Percentiles rank a stretch among this genome's conserved stretches.
Evolutionary conservation across 2,329 filamentous ascomycete genomes (phyloP).

Genomic region (Westerdykella ornata): DNA sequence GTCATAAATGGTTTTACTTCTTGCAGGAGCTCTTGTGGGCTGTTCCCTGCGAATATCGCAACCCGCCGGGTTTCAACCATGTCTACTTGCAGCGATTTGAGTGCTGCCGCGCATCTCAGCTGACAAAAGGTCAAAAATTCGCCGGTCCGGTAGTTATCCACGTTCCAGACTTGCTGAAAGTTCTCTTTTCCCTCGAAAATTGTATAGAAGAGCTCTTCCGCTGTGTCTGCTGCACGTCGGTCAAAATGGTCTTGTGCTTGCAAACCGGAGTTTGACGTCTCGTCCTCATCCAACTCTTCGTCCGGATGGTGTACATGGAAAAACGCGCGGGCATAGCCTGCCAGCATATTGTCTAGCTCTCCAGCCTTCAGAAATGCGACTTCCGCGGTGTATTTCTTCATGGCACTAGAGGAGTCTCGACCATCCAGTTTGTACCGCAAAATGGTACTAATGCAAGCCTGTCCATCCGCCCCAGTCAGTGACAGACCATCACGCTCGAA

Average conservation of each 20-base stretch:
- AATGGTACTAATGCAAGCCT: conserved; percentile 15
- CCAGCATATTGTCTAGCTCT: conserved; percentile 10
- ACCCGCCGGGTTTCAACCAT: background rate
- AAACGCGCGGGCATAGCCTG: conserved; percentile 11
- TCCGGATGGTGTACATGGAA: conserved; percentile 11
- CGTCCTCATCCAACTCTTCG: conserved; percentile 13
- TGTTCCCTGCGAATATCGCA: background rate
- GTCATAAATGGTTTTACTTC: conserved; percentile 14
- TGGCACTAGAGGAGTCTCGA: background rate
- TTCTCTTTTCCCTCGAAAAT: conserved; percentile 13
- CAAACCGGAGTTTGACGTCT: conserved; percentile 4
- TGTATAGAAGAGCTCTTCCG: conserved; percentile 15
- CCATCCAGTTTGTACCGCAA: conserved; percentile 8
- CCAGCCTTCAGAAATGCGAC: conserved; percentile 11
- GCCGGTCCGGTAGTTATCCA: conserved; percentile 2
- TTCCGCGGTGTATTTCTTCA: conserved; percentile 8
- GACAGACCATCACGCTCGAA: conserved; percentile 16
- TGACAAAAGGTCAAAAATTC: conserved; percentile 13
- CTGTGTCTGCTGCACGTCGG: conserved; percentile 12
- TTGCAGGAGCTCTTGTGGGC: conserved; percentile 8
- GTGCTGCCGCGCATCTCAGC: conserved; percentile 13
- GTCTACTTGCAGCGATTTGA: conserved; percentile 3
- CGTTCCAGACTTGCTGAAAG: conserved; percentile 10
- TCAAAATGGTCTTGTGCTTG: conserved; percentile 17
- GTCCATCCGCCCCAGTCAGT: conserved; percentile 15